Conservation (phyloP, 1,139 yeast species). For the Kodamaea anthophila region DNA sequence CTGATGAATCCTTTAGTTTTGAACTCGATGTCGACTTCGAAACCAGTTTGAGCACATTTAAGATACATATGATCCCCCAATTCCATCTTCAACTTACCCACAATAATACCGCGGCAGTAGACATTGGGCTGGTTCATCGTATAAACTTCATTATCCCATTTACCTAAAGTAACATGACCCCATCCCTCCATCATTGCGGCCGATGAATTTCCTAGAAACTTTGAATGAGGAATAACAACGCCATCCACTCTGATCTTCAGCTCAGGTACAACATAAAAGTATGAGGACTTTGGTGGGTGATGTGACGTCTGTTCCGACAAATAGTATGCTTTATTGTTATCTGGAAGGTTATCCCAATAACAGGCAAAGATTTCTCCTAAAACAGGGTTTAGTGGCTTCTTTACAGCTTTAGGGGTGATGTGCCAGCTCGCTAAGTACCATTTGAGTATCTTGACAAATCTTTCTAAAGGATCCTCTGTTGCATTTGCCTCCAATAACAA, state of each 20-base stretch:
- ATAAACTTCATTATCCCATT: constrained; percentile 52
- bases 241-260: constrained; percentile 84
- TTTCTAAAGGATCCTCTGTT: constrained; percentile 49
- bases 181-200: constrained; percentile 97
- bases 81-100: constrained; percentile 85
- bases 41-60: constrained; percentile 54
- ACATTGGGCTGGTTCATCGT: constrained; percentile 88
- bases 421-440: constrained; percentile 98
- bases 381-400: constrained; percentile 92
- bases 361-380: constrained; percentile 86
- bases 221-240: constrained; percentile 76
- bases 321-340: constrained; percentile 64
- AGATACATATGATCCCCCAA: constrained; percentile 85
- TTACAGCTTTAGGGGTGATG: constrained; percentile 96
- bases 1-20: constrained; percentile 91
- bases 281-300: constrained; percentile 97
- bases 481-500: constrained; percentile 64
- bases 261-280: constrained; percentile 82
- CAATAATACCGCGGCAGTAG: constrained; percentile 89
- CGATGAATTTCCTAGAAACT: constrained; percentile 88
- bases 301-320: constrained; percentile 93
- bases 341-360: constrained; percentile 83
- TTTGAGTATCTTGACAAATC: constrained; percentile 68
- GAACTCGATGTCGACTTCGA: constrained; percentile 81
- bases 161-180: constrained; percentile 66